Conservation (phyloP, 2,329 filamentous ascomycete genomes). For the Neocatenulostroma microsporum region DNA sequence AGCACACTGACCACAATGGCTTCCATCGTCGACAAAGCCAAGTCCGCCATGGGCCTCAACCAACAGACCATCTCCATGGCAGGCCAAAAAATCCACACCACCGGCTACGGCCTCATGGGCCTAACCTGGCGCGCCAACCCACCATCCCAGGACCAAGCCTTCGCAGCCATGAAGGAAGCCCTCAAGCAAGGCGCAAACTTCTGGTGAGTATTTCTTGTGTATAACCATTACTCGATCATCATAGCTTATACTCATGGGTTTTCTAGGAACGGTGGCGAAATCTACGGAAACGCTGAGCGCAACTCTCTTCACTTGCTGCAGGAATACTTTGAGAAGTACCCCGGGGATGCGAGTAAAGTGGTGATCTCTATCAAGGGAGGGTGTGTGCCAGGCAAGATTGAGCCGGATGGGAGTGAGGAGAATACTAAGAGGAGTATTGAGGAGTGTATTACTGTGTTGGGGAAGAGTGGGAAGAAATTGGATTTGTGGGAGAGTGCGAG, state of each 20-base stretch:
- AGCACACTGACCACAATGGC: slow-evolving; percentile 5
- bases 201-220: too few species aligned
- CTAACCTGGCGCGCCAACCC: slow-evolving; percentile 40
- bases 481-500: slow-evolving; percentile 44
- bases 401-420: slow-evolving; percentile 34
- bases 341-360: slow-evolving; percentile 44
- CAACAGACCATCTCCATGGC: slow-evolving; percentile 14
- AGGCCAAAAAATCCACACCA: slow-evolving; percentile 21
- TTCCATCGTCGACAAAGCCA: slow-evolving; percentile 23
- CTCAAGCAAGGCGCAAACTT: slow-evolving; percentile 37
- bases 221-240: too few species aligned
- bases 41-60: slow-evolving; percentile 18
- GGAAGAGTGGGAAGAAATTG: slow-evolving; percentile 39
- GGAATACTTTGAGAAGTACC: slow-evolving; percentile 46
- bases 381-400: slow-evolving; percentile 26
- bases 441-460: slow-evolving; percentile 38
- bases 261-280: slow-evolving; percentile 45
- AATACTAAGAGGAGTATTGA: slow-evolving; percentile 39
- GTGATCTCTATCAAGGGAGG: slow-evolving; percentile 47
- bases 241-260: too few species aligned
- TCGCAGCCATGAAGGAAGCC: slow-evolving; percentile 40
- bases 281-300: slow-evolving; percentile 40
- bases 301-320: slow-evolving; percentile 44
- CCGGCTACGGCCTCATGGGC: slow-evolving; percentile 45
- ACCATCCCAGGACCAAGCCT: slow-evolving; percentile 31